phyloP scores from a whole-genome alignment of 1,284 basidiomycete genomes.

The Albatrellus sp. region DNA sequence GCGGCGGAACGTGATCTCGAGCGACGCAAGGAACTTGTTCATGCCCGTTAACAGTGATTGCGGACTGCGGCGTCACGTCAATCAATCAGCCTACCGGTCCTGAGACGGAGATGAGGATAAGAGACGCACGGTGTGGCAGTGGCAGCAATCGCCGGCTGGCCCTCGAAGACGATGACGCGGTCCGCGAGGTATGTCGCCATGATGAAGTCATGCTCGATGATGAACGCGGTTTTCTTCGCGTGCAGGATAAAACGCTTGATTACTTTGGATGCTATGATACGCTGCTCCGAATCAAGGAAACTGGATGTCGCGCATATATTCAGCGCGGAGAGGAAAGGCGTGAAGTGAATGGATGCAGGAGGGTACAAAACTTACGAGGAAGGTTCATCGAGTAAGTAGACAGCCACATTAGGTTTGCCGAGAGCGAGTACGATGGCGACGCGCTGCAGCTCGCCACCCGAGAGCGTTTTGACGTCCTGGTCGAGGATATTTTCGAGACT shows the following conservation, averaged over 20 bases:
- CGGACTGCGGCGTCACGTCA: slow-evolving; percentile 33
- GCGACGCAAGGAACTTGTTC: slow-evolving; percentile 85
- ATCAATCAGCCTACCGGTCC: slow-evolving; percentile 10
- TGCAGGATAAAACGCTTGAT: slow-evolving; percentile 95
- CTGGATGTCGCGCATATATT: slow-evolving; percentile 23
- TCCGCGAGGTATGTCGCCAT: slow-evolving; percentile 96
- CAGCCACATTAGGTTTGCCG: slow-evolving; percentile 69
- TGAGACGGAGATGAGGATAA: slow-evolving; percentile 13
- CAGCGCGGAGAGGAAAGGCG: background rate
- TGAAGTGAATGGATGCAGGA: background rate
- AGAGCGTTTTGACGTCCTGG: slow-evolving; percentile 91
- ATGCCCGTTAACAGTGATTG: slow-evolving; percentile 79
- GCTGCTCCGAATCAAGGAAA: slow-evolving; percentile 95
- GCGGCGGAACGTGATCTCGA: slow-evolving; percentile 93
- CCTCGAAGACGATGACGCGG: slow-evolving; percentile 92
- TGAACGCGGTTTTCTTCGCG: slow-evolving; percentile 91
- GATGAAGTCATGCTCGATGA: slow-evolving; percentile 98
- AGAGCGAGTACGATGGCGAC: slow-evolving; percentile 89
- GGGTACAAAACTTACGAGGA: slow-evolving; percentile 34
- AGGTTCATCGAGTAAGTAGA: slow-evolving; percentile 84
- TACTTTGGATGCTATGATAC: slow-evolving; percentile 93
- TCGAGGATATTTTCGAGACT: slow-evolving; percentile 86
- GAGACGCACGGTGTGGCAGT: slow-evolving; percentile 71
- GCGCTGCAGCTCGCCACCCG: slow-evolving; percentile 92
- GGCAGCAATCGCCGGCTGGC: slow-evolving; percentile 69